phyloP scores from a whole-genome alignment of 257 asterid species.

The Penstemon barbatus region DNA sequence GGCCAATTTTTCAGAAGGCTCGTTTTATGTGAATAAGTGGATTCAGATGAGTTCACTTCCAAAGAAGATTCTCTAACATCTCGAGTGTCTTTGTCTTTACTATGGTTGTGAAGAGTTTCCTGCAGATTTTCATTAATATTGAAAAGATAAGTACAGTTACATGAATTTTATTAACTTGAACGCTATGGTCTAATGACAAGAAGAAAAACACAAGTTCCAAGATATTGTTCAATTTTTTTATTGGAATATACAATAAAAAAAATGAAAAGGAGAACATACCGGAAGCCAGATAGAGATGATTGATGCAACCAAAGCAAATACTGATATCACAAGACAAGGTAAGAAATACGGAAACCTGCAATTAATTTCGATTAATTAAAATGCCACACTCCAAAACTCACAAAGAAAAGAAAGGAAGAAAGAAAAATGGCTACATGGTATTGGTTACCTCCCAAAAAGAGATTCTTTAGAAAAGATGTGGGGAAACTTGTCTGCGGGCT shows the following conservation, averaged over 20 bases:
- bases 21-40: conserved; percentile 16
- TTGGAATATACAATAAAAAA: conserved; percentile 2
- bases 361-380: neutral
- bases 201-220: neutral
- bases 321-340: conserved; percentile 77
- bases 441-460: conserved; percentile 65
- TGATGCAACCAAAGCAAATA: conserved; percentile 56
- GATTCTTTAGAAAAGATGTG: conserved; percentile 55
- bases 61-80: conserved; percentile 28
- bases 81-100: conserved; percentile 23
- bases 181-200: neutral
- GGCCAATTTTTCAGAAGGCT: conserved; percentile 58
- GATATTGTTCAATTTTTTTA: neutral
- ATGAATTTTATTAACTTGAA: neutral
- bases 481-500: conserved; percentile 94
- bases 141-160: neutral
- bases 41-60: conserved; percentile 36
- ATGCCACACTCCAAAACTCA: neutral
- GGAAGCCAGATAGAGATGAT: conserved; percentile 68
- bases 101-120: conserved; percentile 81
- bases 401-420: neutral
- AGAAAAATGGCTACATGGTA: neutral
- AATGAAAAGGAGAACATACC: conserved; percentile 39
- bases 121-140: conserved; percentile 34
- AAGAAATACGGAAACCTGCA: conserved; percentile 82